Evolutionary conservation across 371 early-diverging fungal species (phyloP).

Genomic region (Circinella umbellata): DNA sequence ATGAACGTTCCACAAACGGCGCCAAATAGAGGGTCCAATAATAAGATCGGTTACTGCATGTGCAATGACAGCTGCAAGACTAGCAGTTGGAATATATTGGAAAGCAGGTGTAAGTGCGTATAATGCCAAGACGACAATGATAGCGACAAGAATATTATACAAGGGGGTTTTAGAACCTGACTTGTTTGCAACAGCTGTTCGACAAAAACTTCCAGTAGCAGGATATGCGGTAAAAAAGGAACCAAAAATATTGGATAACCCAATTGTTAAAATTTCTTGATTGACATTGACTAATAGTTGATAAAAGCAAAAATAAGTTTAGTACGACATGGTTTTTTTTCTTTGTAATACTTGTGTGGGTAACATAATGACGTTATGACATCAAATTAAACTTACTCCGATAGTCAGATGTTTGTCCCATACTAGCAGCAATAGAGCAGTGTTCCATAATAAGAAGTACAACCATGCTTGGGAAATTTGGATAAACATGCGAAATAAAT

Average conservation of each 20-base stretch:
- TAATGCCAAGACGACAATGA: slow-evolving; percentile 76
- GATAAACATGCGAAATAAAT: slow-evolving; percentile 47
- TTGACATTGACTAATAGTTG: slow-evolving; percentile 55
- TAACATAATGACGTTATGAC: neutral
- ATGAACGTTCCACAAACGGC: slow-evolving; percentile 41
- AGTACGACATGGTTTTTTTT: too few relatives aligned
- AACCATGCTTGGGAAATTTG: slow-evolving; percentile 67
- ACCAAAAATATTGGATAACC: slow-evolving; percentile 78
- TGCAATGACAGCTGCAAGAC: slow-evolving; percentile 80
- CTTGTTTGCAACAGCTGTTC: slow-evolving; percentile 79
- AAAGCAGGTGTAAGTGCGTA: slow-evolving; percentile 83
- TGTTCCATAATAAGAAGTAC: slow-evolving; percentile 87
- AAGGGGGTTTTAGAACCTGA: slow-evolving; percentile 78
- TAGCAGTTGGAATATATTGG: slow-evolving; percentile 80
- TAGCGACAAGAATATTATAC: slow-evolving; percentile 73
- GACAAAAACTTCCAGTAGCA: slow-evolving; percentile 86
- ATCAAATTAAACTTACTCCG: slow-evolving; percentile 30
- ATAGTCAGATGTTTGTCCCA: slow-evolving; percentile 70
- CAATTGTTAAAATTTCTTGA: slow-evolving; percentile 85
- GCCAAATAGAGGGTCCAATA: slow-evolving; percentile 54
- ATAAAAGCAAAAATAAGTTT: too few relatives aligned
- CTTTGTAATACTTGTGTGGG: too few relatives aligned
- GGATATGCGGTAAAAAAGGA: slow-evolving; percentile 86
- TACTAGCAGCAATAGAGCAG: slow-evolving; percentile 81
- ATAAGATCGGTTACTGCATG: slow-evolving; percentile 68